Conservation (phyloP, 805 yeast genomes). For the Danielia reshetovae region DNA sequence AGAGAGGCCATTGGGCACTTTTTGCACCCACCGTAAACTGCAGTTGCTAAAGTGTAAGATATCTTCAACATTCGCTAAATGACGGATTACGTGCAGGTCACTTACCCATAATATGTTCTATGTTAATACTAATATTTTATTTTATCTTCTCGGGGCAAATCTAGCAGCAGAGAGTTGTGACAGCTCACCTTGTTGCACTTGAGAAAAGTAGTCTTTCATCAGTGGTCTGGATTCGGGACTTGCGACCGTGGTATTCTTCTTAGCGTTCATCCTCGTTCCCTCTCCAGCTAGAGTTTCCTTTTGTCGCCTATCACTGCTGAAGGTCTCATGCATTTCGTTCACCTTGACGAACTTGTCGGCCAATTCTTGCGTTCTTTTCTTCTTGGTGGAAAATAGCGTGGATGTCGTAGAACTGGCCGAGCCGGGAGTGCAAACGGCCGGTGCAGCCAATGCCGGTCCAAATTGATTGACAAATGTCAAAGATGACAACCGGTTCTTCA, state of each 20-base stretch:
- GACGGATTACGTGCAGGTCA: no score
- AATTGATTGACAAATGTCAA: constrained; percentile 31
- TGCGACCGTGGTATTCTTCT: constrained; percentile 3
- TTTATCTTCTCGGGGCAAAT: background rate
- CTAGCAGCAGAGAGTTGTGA: background rate
- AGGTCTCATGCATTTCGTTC: constrained; percentile 31
- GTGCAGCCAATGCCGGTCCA: constrained; percentile 6
- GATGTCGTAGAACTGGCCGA: constrained; percentile 11
- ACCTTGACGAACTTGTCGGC: constrained; percentile 35
- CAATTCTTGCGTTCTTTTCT: constrained; percentile 39
- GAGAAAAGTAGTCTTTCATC: constrained; percentile 16
- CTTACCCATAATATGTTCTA: no score
- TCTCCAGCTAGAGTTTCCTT: constrained; percentile 2
- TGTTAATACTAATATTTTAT: no score
- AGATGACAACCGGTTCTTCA: constrained; percentile 70
- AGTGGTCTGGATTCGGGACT: constrained; percentile 16
- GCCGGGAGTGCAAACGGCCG: constrained; percentile 16
- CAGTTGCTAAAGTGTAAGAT: background rate
- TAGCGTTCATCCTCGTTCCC: background rate
- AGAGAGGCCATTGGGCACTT: no score
- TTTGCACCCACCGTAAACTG: background rate
- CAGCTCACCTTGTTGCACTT: constrained; percentile 8
- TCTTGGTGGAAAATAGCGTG: constrained; percentile 31
- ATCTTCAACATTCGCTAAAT: no score
- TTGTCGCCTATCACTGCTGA: constrained; percentile 2